Evolutionary conservation across 805 yeast genomes (phyloP).

Genomic region (Pichia membranifaciens): DNA sequence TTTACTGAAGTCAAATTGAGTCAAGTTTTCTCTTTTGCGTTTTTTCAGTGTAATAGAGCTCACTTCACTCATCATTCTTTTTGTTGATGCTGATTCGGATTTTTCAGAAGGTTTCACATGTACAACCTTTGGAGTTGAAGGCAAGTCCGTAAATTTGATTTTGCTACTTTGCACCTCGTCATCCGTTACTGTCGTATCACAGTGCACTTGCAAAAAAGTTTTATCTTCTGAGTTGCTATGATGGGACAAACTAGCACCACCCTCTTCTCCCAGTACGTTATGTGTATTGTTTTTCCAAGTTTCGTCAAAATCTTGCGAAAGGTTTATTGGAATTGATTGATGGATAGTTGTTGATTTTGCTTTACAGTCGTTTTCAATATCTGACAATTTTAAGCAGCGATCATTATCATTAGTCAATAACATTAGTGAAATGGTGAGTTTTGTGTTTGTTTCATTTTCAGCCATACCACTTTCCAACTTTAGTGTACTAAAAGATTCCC

Average conservation of each 20-base stretch:
- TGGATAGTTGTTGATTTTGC: neutral
- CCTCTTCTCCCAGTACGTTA: no score
- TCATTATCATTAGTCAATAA: neutral
- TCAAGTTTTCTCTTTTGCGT: neutral
- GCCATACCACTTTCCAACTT: neutral
- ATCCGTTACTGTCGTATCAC: no score
- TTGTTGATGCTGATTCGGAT: neutral
- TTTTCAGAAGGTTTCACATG: no score
- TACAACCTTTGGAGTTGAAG: no score
- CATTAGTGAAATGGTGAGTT: neutral
- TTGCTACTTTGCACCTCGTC: no score
- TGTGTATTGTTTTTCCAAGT: no score
- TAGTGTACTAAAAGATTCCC: constrained; percentile 4
- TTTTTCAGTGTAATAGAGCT: constrained; percentile 4
- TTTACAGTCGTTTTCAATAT: neutral
- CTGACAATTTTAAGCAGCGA: neutral
- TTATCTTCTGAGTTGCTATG: no score
- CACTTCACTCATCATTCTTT: neutral
- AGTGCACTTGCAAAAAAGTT: no score
- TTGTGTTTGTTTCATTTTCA: neutral
- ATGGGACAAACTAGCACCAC: no score
- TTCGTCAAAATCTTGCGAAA: no score
- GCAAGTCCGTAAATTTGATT: no score
- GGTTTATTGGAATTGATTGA: no score
- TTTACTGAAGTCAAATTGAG: neutral